phyloP scores from a whole-genome alignment of 208 protist genomes.

The Leishmania tropica region DNA sequence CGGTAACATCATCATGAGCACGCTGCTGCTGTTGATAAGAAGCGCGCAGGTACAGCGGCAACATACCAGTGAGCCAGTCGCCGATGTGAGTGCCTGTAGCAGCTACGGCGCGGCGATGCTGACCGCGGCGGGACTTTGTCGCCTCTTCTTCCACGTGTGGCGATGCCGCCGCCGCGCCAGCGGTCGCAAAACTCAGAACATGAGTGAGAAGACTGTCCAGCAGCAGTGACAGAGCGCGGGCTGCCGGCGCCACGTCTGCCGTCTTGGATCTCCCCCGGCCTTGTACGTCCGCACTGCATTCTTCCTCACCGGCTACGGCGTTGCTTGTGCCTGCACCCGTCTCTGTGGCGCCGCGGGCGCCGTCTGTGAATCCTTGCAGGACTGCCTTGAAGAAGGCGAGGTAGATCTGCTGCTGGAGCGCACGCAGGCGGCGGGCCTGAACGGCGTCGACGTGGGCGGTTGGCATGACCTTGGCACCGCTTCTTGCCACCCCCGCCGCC shows the following conservation, averaged over 20 bases:
- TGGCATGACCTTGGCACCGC: not conserved
- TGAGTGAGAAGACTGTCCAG: slow-evolving; percentile 15
- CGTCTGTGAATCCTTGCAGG: slow-evolving; percentile 22
- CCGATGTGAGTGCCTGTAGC: not conserved
- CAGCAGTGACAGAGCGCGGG: slow-evolving; percentile 7
- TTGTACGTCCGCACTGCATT: not conserved
- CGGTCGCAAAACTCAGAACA: slow-evolving; percentile 1
- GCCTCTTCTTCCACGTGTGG: not conserved
- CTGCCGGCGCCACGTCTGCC: not conserved
- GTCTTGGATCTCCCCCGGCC: not conserved
- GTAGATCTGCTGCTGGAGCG: slow-evolving; percentile 38
- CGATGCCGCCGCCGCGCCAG: not conserved
- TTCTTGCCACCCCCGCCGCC: not conserved
- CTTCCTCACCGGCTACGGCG: not conserved
- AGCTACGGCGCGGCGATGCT: not conserved
- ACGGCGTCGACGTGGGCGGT: slow-evolving; percentile 12
- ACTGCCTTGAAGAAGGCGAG: slow-evolving; percentile 31
- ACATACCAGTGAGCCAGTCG: slow-evolving; percentile 30
- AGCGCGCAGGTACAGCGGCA: slow-evolving; percentile 27
- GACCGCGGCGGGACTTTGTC: slow-evolving; percentile 9
- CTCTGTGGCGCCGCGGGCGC: not conserved
- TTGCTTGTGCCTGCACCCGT: not conserved
- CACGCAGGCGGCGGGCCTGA: slow-evolving; percentile 24
- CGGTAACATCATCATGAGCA: not conserved
- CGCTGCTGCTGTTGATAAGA: slow-evolving; percentile 7